These are phyloP conservation scores for Solanum okadae DNA, from an alignment of 257 asterid genomes.

Conservation along the genomic window DNA sequence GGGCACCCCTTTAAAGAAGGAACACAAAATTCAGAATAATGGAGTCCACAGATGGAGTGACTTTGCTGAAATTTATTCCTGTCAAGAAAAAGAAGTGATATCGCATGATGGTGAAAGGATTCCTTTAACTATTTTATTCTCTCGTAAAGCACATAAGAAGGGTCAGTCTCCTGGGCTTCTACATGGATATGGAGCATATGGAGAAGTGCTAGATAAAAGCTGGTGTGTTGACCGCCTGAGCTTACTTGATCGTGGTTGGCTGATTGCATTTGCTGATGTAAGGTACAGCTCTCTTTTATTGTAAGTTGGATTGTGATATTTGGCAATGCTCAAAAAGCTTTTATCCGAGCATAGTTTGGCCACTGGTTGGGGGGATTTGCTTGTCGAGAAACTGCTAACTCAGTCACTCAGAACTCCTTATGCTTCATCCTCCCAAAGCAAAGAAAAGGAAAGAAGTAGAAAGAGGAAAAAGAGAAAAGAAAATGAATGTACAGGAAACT, in stretches of 20 bases:
- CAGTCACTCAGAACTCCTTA: not conserved
- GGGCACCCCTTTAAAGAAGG: conserved; percentile 4
- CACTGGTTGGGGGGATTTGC: not conserved
- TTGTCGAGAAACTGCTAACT: not conserved
- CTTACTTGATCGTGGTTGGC: conserved; percentile 92
- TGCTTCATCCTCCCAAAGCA: not conserved
- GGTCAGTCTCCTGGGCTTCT: conserved; percentile 80
- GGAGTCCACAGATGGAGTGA: conserved; percentile 29
- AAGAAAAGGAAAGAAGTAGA: not conserved
- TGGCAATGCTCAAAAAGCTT: not conserved
- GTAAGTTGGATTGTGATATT: not conserved
- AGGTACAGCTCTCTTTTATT: conserved; percentile 33
- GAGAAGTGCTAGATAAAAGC: conserved; percentile 71
- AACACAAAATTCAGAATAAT: conserved; percentile 10
- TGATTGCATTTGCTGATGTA: conserved; percentile 87
- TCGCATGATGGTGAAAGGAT: conserved; percentile 67
- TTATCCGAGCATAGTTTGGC: not conserved
- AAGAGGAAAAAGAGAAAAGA: not conserved
- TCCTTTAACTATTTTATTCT: conserved; percentile 69
- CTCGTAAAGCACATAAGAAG: conserved; percentile 34
- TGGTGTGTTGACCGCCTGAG: conserved; percentile 85
- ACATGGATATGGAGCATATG: conserved; percentile 92
- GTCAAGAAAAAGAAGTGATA: conserved; percentile 56
- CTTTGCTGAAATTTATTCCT: conserved; percentile 43
- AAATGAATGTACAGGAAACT: not conserved